Evolutionary conservation across 129 eudicot genomes (phyloP), one percentile per base, ranked within the genome.

Genomic region (Lactuca sativa): DNA sequence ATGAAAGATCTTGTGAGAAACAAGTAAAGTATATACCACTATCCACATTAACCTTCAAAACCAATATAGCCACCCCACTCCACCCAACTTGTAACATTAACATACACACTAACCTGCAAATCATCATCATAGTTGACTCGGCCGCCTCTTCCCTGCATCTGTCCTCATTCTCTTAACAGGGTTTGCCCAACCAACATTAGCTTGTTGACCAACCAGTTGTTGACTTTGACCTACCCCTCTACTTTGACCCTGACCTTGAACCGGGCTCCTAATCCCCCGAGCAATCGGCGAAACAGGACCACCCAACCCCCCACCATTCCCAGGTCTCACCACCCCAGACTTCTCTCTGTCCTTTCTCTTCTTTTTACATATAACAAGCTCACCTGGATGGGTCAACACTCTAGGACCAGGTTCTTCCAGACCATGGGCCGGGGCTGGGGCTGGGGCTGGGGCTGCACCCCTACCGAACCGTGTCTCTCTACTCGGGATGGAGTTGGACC

Each of bases 91-190:
- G 67, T 71, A 59, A 32, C 55, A 30, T 54, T 67, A 49, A 34
- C 25, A 55, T 55, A 30, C 63, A 68, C 53, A 41, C 51, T 64
- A 56, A 62, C 72, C 68, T 55, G 43, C 49, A 56, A 56, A 31
- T 62, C 15, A 16, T 62, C 15, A 16, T 87, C 81, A 88, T 34
- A 83, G 55, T 67, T 88, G 90, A 76, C 98, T 92, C 9, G 96
- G 98, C 5, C 96, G 77, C 71, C 96, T 78, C 74, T 87, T 92
- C 31, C 89, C 96, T 16, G 95, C 82, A 74, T 84, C 98, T 3
- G 96, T 88, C 73, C 98, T 80, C 95, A 86, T 78, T 59, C 79
- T 81, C 84, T 92, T 92, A 36, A 92, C 98, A n/a, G 98, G 96
- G 74, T 92, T 92, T 16, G 98, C 89, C 98, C 98, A 92, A 8